These are phyloP conservation scores for Colletotrichum gloeosporioides DNA, from an alignment of 2,329 filamentous ascomycete genomes.

Conservation along the genomic window DNA sequence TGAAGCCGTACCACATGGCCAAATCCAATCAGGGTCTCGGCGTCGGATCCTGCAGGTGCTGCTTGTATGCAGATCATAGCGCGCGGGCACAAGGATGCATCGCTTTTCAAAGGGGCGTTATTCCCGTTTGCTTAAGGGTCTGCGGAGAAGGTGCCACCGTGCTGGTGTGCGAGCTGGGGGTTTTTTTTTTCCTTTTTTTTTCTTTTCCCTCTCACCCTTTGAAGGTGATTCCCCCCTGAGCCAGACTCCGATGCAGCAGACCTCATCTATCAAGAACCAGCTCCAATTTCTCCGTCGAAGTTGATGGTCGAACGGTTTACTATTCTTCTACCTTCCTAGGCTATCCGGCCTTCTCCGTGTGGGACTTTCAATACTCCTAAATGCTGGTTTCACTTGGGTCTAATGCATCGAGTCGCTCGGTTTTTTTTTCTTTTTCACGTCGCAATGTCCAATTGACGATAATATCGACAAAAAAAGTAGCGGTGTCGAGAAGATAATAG, in stretches of 20 bases:
- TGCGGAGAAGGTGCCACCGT: not conserved
- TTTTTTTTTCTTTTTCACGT: not conserved
- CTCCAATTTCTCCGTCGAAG: not conserved
- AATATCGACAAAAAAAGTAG: not conserved
- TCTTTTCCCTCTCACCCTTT: not conserved
- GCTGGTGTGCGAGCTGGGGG: not conserved
- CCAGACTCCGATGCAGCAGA: not conserved
- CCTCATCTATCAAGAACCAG: not conserved
- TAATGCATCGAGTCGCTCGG: not conserved
- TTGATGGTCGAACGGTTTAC: not conserved
- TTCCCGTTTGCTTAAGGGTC: not conserved
- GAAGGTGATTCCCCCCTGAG: not conserved
- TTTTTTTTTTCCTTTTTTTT: no score
- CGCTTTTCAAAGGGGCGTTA: not conserved
- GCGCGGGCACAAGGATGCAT: not conserved
- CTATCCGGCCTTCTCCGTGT: not conserved
- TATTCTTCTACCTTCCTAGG: not conserved
- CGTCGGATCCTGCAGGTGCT: not conserved
- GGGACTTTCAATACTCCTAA: not conserved
- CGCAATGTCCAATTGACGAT: not conserved
- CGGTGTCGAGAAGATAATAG: not conserved
- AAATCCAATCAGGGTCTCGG: not conserved
- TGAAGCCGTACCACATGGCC: not conserved
- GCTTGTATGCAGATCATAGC: not conserved
- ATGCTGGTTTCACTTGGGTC: not conserved